Base-by-base conservation (phyloP, 2,329 filamentous ascomycete genomes). In the Monosporascus sp. region DNA sequence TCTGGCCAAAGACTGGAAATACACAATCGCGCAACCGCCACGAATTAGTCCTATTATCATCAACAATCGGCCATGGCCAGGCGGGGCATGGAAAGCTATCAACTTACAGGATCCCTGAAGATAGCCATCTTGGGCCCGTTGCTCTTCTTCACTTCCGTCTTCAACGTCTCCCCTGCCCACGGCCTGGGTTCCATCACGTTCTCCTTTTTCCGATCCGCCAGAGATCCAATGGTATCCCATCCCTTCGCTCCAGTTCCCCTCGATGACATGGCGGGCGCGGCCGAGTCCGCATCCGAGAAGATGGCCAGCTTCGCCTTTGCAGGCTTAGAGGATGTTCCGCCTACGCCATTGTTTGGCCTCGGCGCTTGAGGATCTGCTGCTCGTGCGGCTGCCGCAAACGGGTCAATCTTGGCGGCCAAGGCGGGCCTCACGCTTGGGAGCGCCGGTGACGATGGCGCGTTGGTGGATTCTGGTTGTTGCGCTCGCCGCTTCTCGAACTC, bases 41-140 rank as follows among this genome's bases (percentile, higher is more conserved):
- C 70, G 68, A 79, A 93, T 97, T 96, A 97, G 92, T 96, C 91
- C 92, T 97, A 83, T 82, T 79, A 81, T 85, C 79, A 91, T 94
- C 90, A 94, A 94, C 83, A 90, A 79, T 71, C 79, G 80, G 77
- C 68, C 73, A 73, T 69, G 72, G 69, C 70, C 65, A 70, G 65
- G 64, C 60, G 64, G 57, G 65, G 65, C 60, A 52, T 60, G 59
- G 63, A 52, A 61, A 60, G 58, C 63, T 54, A 59, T 62, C 52
- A 69, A 80, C 90, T 87, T 87, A 99, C 94, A 88, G 88, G 79
- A 79, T 99, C 94, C 78, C 89, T 93, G 78, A 97, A 99, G 46
- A 99, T 83, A 66, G 87, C 78, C 85, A 99, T 88, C 78, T 97
- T 97, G 51, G 86, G 79, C 51, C 80, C 81, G 35, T 80, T 83